Conservation (phyloP, 257 asterid species). For the Primulina tabacum region DNA sequence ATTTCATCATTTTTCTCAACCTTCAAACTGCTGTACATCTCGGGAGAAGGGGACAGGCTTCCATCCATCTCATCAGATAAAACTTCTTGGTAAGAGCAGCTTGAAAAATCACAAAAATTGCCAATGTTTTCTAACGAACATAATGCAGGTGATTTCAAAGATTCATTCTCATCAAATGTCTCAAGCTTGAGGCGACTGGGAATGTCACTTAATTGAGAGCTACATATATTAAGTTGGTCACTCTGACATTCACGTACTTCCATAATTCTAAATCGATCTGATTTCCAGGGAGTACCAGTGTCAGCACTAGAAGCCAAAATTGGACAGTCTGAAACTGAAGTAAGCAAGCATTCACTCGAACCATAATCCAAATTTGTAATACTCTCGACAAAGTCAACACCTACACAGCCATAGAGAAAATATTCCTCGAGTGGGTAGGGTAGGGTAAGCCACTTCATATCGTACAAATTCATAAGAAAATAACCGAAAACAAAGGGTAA, state of each 20-base stretch:
- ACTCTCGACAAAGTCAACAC: conserved; percentile 70
- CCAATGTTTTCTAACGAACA: conserved; percentile 43
- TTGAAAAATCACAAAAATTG: conserved; percentile 56
- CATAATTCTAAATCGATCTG: conserved; percentile 45
- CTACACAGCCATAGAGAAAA: conserved; percentile 33
- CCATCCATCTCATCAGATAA: conserved; percentile 46
- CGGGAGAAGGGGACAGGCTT: conserved; percentile 35
- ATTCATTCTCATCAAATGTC: conserved; percentile 40
- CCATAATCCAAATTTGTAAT: conserved; percentile 59
- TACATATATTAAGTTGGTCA: conserved; percentile 30
- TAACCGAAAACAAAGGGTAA: conserved; percentile 2
- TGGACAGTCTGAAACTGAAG: conserved; percentile 44
- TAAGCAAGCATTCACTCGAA: conserved; percentile 53
- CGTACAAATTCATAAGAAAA: background rate
- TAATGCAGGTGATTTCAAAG: conserved; percentile 40
- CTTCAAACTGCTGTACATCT: conserved; percentile 32
- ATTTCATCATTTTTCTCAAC: conserved; percentile 35
- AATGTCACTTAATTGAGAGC: conserved; percentile 38
- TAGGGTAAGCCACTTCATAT: background rate
- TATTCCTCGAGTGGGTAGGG: background rate
- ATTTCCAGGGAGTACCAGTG: conserved; percentile 46
- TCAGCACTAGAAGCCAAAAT: conserved; percentile 36
- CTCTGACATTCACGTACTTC: conserved; percentile 41
- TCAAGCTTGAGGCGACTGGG: conserved; percentile 36
- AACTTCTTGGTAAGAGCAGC: conserved; percentile 44